Evolutionary conservation across 495 filamentous ascomycete genomes (phyloP), one percentile per base, ranked within the genome.

Genomic region (Terfezia claveryi): DNA sequence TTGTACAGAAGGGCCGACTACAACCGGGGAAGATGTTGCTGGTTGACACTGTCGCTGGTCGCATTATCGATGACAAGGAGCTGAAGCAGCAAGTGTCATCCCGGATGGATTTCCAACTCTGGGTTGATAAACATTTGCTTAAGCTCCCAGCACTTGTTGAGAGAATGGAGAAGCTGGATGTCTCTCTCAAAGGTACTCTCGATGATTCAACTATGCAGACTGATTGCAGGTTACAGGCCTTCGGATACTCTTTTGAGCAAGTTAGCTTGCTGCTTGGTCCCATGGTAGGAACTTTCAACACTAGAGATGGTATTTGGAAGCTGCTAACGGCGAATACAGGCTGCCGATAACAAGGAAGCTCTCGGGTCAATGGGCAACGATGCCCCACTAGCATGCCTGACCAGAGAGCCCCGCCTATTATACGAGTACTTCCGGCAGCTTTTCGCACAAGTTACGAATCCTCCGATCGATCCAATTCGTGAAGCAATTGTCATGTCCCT

Each of bases 281-380:
- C 9, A 99, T 99, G 91, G 63, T 65, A 59, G 60, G 57, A 32
- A 58, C 46, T 51, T 1, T 32, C 27, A 32, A 32, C 27, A 32
- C 27, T 32, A 7, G 27, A 32, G 27, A 32, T 49, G 7, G 23
- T 12, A 37, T 54, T 38, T 52, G 58, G 38, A 59, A 56, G 8
- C 4, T 46, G 50, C 1, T 32, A 37, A 54, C 27, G 16, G 27
- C 44, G 54, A 53, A 16, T 46, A 54, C 53, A 65, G 63, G 91
- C 87, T 56, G 87, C 89, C 32, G 91, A 99, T 60, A 93, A 94
- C 51, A 99, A 99, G 72, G 91, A 99, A 69, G 92, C 91, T n/a
- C 76, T 99, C 32, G 91, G 91, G 37, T 99, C 91, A 55, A 99
- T 99, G 91, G 91, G 91, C 61, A 99, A 99, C 67, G 91, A 99